Percentiles rank a stretch among this genome's conserved stretches.
These are phyloP conservation scores for Beauveria varroae DNA, from an alignment of 2,329 filamentous ascomycete species.

Conservation along the genomic window DNA sequence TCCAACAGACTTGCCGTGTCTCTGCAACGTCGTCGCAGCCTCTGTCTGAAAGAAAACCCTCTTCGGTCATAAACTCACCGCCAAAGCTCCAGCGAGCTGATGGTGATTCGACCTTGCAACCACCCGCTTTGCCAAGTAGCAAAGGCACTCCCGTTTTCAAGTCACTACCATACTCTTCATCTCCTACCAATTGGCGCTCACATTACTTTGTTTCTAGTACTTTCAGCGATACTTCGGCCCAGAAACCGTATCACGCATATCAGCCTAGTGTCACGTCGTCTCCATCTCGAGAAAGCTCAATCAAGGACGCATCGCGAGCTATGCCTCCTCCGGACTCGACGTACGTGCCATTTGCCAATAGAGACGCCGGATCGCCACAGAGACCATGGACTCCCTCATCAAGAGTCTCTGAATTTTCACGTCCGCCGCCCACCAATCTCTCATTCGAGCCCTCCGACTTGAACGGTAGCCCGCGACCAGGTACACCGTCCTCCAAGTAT, in stretches of 20 bases:
- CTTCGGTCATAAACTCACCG: neutral
- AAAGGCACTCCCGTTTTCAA: neutral
- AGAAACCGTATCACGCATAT: conserved; percentile 33
- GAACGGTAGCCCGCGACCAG: conserved; percentile 83
- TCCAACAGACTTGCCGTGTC: neutral
- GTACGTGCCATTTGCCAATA: conserved; percentile 50
- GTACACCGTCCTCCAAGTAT: conserved; percentile 83
- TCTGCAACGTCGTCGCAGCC: neutral
- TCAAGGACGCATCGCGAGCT: conserved; percentile 47
- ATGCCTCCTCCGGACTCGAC: conserved; percentile 58
- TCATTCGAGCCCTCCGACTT: conserved; percentile 82
- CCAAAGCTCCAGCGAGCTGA: conserved; percentile 9
- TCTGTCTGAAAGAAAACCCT: neutral
- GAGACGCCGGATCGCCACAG: conserved; percentile 40
- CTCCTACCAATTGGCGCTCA: neutral
- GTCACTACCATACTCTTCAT: neutral
- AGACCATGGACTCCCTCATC: conserved; percentile 52
- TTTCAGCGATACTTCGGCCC: conserved; percentile 8
- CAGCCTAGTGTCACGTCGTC: conserved; percentile 45
- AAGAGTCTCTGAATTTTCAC: conserved; percentile 52
- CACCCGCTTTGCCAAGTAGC: neutral
- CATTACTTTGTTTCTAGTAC: conserved; percentile 29
- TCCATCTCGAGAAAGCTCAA: conserved; percentile 38
- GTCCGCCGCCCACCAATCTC: conserved; percentile 62
- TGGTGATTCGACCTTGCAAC: neutral